A percentile compares a stretch with the other conserved stretches of the same genome.
Conservation (phyloP, 441 rosid genomes). For the Pelargonium australe region DNA sequence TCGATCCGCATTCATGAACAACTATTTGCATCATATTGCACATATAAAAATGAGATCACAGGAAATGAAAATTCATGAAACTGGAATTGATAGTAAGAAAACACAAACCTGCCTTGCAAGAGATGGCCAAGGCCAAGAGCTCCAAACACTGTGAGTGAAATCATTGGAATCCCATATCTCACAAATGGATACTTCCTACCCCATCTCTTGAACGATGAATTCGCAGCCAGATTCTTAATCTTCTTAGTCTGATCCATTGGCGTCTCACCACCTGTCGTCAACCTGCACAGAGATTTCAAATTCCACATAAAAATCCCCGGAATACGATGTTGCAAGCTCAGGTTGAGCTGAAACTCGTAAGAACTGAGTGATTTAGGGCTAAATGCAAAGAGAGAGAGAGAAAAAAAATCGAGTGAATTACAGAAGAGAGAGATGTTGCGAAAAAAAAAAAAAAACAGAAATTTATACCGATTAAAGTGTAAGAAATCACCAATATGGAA, state of each 20-base stretch:
- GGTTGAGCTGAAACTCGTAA: not conserved
- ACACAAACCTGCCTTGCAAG: constrained; percentile 78
- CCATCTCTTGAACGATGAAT: constrained; percentile 62
- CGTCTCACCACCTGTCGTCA: constrained; percentile 38
- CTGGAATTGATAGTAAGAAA: not conserved
- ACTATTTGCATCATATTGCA: no score
- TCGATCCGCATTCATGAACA: no score
- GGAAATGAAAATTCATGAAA: not conserved
- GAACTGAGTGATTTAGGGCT: not conserved
- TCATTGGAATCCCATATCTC: constrained; percentile 89
- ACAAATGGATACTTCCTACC: constrained; percentile 76
- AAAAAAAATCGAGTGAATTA: not conserved
- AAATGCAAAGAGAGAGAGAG: not conserved
- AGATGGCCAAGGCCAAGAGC: constrained; percentile 79
- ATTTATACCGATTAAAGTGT: not conserved
- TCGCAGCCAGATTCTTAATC: constrained; percentile 16
- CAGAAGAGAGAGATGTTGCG: not conserved
- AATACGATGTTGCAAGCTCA: not conserved
- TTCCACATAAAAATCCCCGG: not conserved
- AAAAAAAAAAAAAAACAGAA: not conserved
- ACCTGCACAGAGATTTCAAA: not conserved
- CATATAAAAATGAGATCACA: no score
- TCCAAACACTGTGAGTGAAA: constrained; percentile 79
- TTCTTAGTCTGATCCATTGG: constrained; percentile 24
- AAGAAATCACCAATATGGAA: not conserved